Evolutionary conservation across 345 rosid species (phyloP), one percentile per base, ranked within the genome.

Genomic region (Dovyalis caffra): DNA sequence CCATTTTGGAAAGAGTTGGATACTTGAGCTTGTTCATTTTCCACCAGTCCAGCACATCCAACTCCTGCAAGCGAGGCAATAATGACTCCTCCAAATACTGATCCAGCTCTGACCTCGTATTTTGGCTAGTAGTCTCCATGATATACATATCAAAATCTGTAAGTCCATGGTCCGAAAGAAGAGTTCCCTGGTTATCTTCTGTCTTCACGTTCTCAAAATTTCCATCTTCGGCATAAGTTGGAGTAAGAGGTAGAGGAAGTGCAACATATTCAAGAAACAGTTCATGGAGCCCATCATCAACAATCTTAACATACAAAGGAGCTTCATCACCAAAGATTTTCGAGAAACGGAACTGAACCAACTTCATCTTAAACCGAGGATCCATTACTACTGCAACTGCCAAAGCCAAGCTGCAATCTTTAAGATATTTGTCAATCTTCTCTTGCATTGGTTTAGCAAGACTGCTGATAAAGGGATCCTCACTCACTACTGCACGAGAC

Each of bases 331-430:
- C 97, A 4, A 75, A 92, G 58, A 92, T 76, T 80, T 95, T 95
- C 3, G 94, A 79, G 84, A 95, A 95, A 78, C 97, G 90, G 83
- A 95, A 95, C 85, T 95, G 95, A 6, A 95, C 94, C 23, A 92
- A 91, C 85, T 92, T 95, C 97, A 92, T 85, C 84, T 92, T 94
- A 85, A 92, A 94, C 66, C 95, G 89, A 18, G 98, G 98, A 85
- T 94, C 98, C 97, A 94, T 91, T 74, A 90, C 91, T 5, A 94
- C 95, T 4, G 97, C 97, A 73, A 87, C 68, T 9, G 97, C 97
- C 86, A 94, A 78, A 75, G 89, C 90, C 81, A 91, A 81, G 90
- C 97, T 87, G 85, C 93, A 90, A 69, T 88, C 95, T 73, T 84
- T 87, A 95, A 92, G 89, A 83, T 92, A 92, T 73, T 82, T 83